A percentile compares a stretch with the other conserved stretches of the same genome.
These are phyloP conservation scores for Debaryomyces sp. DNA, from an alignment of 1,139 yeast species.

Conservation along the genomic window DNA sequence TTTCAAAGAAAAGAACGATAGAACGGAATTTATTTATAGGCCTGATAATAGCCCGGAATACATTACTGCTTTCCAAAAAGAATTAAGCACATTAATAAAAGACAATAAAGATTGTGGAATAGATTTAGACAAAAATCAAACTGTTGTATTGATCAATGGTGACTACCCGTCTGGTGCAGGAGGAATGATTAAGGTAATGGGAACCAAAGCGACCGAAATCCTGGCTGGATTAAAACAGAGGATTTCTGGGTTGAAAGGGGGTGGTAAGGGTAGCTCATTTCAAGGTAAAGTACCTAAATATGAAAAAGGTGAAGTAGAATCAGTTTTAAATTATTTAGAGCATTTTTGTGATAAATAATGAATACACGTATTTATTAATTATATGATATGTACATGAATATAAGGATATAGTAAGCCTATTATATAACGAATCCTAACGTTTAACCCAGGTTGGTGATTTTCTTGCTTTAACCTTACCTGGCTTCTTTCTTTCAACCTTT, in stretches of 20 bases:
- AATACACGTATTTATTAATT: conserved; percentile 2
- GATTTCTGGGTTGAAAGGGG: conserved; percentile 67
- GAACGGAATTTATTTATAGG: conserved; percentile 49
- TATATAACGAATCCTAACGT: conserved; percentile 49
- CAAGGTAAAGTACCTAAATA: conserved; percentile 73
- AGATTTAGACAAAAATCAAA: conserved; percentile 41
- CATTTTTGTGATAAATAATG: conserved; percentile 4
- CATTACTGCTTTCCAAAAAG: conserved; percentile 57
- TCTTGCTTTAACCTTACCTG: conserved; percentile 96
- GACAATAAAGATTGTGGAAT: conserved; percentile 31
- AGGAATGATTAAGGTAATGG: conserved; percentile 68
- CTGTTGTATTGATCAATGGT: conserved; percentile 65
- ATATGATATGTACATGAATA: conserved; percentile 12
- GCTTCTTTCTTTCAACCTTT: conserved; percentile 97
- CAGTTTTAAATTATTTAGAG: conserved; percentile 45
- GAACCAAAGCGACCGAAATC: conserved; percentile 51
- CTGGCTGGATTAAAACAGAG: conserved; percentile 51
- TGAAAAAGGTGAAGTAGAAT: conserved; percentile 63
- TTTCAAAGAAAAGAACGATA: conserved; percentile 29
- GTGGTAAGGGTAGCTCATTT: conserved; percentile 78
- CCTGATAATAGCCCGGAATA: conserved; percentile 62
- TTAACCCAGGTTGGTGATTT: conserved; percentile 98
- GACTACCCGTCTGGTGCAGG: conserved; percentile 48
- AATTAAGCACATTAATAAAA: conserved; percentile 46
- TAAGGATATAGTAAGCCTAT: conserved; percentile 8